Evolutionary conservation across 192 early-diverging fungal genomes (phyloP), one percentile per base, ranked within the genome.

Genomic region (Linderina pennispora): DNA sequence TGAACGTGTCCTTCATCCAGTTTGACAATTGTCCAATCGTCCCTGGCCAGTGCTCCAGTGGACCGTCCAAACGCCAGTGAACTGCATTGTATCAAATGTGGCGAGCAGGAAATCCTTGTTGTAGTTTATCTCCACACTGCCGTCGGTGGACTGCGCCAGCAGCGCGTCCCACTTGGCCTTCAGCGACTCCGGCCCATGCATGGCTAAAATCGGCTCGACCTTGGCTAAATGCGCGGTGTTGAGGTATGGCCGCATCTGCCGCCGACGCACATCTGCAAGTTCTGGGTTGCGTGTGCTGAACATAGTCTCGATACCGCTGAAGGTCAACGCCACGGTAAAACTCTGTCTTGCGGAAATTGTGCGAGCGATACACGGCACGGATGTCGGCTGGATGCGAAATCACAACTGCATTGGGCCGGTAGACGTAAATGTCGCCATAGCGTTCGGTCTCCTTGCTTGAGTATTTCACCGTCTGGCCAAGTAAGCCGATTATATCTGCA

Each of bases 81-180:
- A n/a, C 62, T 52, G 26, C n/a, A 72, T 72, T 1, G 46, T 62
- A 47, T 72, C 63, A 38, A 72, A 72, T 7, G 62, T 50, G 1
- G 58, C 40, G 48, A 61, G 60, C 10, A 65, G 34, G 38, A 72
- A 61, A 40, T 65, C 58, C 19, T 72, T 40, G 40, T 56, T 40
- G 43, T 55, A 72, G 33, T 72, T 72, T 31, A 72, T 53, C 36
- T 72, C 62, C 3, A 32, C 57, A 10, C 14, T 26, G 5, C 68
- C 62, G 15, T 37, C 31, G 10, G n/a, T n/a, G n/a, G 49, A 55
- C 23, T 46, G 42, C 1, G 16, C 37, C 17, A 72, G 43, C 10
- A 54, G 18, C 2, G 19, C 24, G 43, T 72, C 53, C 56, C 56
- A 72, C 20, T 72, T 72, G 16, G 25, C 19, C 28, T 53, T 72